Base-by-base conservation (phyloP, 2,329 filamentous ascomycete species). In the Davidsoniella eucalypti region DNA sequence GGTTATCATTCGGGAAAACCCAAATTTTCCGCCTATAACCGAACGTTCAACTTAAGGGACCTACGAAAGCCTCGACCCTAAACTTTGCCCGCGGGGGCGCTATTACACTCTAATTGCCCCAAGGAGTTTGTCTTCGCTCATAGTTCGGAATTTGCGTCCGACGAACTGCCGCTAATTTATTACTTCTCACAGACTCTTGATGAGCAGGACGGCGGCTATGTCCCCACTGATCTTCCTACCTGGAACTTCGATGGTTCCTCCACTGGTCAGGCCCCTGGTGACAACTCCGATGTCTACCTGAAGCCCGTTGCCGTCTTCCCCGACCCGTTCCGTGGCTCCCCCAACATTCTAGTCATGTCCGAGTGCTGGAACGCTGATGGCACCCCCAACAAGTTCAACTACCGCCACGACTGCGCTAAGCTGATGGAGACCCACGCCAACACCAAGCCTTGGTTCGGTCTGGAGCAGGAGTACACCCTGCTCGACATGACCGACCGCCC, bases 341-440 rank as follows among this genome's bases (percentile, higher is more conserved):
- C 87, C 69, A 95, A 95, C 76, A 83, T 95, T 67, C 79, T 95
- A 60, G 90, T 96, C 61, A 83, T 96, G 62, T 78, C 82, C 64
- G 90, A 95, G 74, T 94, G 86, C 69, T 95, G 87, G 84, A 87
- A 90, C 65, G 73, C 84, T 57, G 88, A 95, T 68, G 88, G 87
- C 64, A 87, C 80, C 56, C 92, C 92, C 68, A 98, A 96, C 81
- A 88, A 94, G 69, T 96, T 78, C 83, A 98, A 98, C 83, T 85
- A 82, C 81, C 86, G 92, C 59, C 84, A 95, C 66, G 90, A 96
- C 63, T 84, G 81, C 62, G 78, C 78, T 63, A 83, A 92, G 67
- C 74, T 95, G 61, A 94, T 96, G 86, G 80, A 92, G 67, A 76
- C 80, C 56, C 80, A 95, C 67, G 80, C 80, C 65, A 72, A 79